Conservation (phyloP, 108 stramenopile species). For the Parmales sp. region DNA sequence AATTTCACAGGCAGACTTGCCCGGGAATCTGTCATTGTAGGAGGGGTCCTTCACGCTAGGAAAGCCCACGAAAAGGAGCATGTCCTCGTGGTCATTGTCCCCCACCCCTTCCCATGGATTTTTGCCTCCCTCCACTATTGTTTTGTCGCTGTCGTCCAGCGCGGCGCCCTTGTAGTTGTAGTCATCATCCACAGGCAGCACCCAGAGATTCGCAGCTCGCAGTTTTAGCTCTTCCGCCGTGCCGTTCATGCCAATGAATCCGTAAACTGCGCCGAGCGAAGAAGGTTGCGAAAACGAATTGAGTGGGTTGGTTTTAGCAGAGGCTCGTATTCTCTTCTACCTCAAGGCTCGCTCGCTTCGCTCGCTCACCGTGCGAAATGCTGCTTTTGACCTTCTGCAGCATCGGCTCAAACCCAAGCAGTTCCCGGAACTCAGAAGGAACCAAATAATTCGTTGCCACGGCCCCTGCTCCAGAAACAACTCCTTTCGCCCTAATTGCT, state of each 20-base stretch:
- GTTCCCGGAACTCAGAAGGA: not conserved
- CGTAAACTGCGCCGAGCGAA: no score
- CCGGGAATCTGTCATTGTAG: not conserved
- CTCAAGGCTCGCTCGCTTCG: no score
- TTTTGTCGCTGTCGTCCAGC: not conserved
- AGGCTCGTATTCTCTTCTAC: no score
- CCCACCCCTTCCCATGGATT: not conserved
- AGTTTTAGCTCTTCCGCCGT: not conserved
- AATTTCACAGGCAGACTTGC: not conserved
- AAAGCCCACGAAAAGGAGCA: slow-evolving; percentile 11
- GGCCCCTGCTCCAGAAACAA: not conserved
- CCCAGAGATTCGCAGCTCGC: not conserved
- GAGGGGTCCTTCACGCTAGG: slow-evolving; percentile 8
- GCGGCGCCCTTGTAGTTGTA: not conserved
- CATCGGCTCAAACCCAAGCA: not conserved
- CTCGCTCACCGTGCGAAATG: no score
- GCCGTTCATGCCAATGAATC: slow-evolving; percentile 11
- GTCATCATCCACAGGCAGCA: not conserved
- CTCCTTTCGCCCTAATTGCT: not conserved
- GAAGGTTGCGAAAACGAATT: no score
- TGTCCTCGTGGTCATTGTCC: not conserved
- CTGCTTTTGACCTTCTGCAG: not conserved
- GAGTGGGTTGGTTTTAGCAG: no score
- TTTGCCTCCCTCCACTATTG: not conserved
- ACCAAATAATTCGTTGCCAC: not conserved